Evolutionary conservation across 2,329 filamentous ascomycete species (phyloP).

Genomic region (Teratosphaeriaceae sp.): DNA sequence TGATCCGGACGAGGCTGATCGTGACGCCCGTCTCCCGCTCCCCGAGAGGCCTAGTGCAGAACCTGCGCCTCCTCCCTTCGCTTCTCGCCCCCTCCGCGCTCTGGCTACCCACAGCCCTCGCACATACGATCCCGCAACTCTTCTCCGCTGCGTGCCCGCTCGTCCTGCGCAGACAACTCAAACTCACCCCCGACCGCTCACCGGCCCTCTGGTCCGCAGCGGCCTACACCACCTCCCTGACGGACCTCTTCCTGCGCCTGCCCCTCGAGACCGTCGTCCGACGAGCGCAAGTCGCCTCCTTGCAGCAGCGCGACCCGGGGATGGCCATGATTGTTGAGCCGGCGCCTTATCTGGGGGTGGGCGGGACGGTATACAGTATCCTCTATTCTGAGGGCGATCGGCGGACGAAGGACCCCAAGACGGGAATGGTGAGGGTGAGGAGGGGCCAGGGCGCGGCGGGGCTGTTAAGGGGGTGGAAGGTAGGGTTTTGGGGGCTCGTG

Average conservation of each 20-base stretch:
- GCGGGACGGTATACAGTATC: slow-evolving; percentile 89
- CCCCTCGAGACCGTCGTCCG: slow-evolving; percentile 89
- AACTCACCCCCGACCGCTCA: slow-evolving; percentile 73
- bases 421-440: slow-evolving; percentile 35
- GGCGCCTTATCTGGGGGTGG: slow-evolving; percentile 74
- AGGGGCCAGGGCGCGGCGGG: slow-evolving; percentile 64
- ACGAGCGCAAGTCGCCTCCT: slow-evolving; percentile 63
- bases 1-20: slow-evolving; percentile 80
- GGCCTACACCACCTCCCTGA: slow-evolving; percentile 72
- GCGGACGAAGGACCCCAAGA: slow-evolving; percentile 26
- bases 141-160: slow-evolving; percentile 78
- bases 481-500: slow-evolving; percentile 70
- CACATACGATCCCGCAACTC: slow-evolving; percentile 79
- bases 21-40: slow-evolving; percentile 65
- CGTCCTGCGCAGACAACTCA: slow-evolving; percentile 74
- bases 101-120: slow-evolving; percentile 74
- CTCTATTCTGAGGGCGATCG: slow-evolving; percentile 70
- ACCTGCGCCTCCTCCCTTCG: slow-evolving; percentile 71
- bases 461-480: slow-evolving; percentile 67
- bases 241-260: slow-evolving; percentile 78
- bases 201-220: slow-evolving; percentile 75
- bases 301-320: slow-evolving; percentile 27
- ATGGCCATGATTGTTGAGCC: slow-evolving; percentile 70
- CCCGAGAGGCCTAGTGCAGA: slow-evolving; percentile 70
- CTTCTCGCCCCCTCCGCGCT: slow-evolving; percentile 57